Evolutionary conservation across 805 yeast species (phyloP).

Genomic region (Kurtzmaniella fragi): DNA sequence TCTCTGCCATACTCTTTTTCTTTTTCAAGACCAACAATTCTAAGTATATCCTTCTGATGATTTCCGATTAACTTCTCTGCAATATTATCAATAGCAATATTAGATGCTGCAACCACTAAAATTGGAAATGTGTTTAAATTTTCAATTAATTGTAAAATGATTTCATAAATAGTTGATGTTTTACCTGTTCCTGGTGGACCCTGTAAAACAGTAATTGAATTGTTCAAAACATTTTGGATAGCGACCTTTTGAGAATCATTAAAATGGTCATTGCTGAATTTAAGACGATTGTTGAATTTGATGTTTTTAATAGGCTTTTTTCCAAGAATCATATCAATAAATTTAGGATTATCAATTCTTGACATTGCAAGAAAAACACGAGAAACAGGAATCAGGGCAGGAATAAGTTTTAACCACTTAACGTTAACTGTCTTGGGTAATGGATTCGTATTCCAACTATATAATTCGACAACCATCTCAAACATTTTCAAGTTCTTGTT

Average conservation of each 20-base stretch:
- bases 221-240: constrained; percentile 47
- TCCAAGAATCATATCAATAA: constrained; percentile 51
- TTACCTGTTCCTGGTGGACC: constrained; percentile 68
- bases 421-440: constrained; percentile 44
- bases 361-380: constrained; percentile 66
- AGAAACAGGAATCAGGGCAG: constrained; percentile 59
- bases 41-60: constrained; percentile 46
- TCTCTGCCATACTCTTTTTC: constrained; percentile 53
- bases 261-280: constrained; percentile 44
- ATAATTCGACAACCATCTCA: constrained; percentile 47
- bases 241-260: constrained; percentile 59
- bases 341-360: constrained; percentile 47
- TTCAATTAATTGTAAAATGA: constrained; percentile 48
- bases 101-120: constrained; percentile 70
- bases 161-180: constrained; percentile 39
- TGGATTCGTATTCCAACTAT: constrained; percentile 51
- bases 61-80: constrained; percentile 59
- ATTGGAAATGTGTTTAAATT: constrained; percentile 57
- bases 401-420: constrained; percentile 39
- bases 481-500: constrained; percentile 19
- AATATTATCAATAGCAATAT: constrained; percentile 71
- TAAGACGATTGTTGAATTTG: constrained; percentile 50
- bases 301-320: constrained; percentile 52
- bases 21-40: constrained; percentile 57
- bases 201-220: constrained; percentile 43